A percentile compares a stretch with the other conserved stretches of the same genome.
phyloP scores from a whole-genome alignment of 352 stramenopile species.

The Saprolegnia diclina region DNA sequence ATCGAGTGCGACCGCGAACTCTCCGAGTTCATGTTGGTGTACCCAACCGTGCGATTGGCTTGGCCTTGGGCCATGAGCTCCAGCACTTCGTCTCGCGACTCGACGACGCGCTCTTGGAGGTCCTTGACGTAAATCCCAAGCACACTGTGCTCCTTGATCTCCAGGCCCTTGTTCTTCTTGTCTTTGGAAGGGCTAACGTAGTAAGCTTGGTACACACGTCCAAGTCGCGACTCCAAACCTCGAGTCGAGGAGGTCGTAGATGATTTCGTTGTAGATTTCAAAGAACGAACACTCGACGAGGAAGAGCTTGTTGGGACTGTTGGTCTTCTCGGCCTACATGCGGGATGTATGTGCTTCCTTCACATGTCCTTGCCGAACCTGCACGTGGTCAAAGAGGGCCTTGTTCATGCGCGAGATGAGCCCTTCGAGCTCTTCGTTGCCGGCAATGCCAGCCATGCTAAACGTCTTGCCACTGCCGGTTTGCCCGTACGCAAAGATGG shows the following conservation, averaged over 20 bases:
- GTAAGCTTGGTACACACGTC: too few species aligned
- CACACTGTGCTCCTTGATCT: slow-evolving; percentile 92
- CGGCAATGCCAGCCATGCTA: slow-evolving; percentile 77
- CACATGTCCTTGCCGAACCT: too few species aligned
- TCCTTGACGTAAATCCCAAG: slow-evolving; percentile 93
- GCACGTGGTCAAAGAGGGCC: slow-evolving; percentile 84
- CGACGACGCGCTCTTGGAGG: slow-evolving; percentile 83
- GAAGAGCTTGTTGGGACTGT: slow-evolving; percentile 74
- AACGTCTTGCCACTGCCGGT: slow-evolving; percentile 86
- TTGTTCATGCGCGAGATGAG: slow-evolving; percentile 90
- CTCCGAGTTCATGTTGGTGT: slow-evolving; percentile 92
- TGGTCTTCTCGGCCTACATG: slow-evolving; percentile 42
- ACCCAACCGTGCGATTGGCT: slow-evolving; percentile 60
- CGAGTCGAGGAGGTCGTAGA: slow-evolving; percentile 91
- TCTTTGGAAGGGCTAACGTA: slow-evolving; percentile 40
- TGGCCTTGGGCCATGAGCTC: slow-evolving; percentile 72
- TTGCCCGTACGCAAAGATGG: slow-evolving; percentile 87
- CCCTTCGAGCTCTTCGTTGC: slow-evolving; percentile 56
- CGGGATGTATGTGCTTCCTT: neutral
- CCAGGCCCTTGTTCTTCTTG: slow-evolving; percentile 85
- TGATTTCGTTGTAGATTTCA: slow-evolving; percentile 96
- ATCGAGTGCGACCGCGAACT: slow-evolving; percentile 92
- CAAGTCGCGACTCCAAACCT: too few species aligned
- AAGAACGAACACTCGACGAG: slow-evolving; percentile 92
- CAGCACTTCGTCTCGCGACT: slow-evolving; percentile 77